A percentile compares a stretch with the other conserved stretches of the same genome.
These are phyloP conservation scores for Porodaedalea pini DNA, from an alignment of 1,284 basidiomycete species.

Conservation along the genomic window DNA sequence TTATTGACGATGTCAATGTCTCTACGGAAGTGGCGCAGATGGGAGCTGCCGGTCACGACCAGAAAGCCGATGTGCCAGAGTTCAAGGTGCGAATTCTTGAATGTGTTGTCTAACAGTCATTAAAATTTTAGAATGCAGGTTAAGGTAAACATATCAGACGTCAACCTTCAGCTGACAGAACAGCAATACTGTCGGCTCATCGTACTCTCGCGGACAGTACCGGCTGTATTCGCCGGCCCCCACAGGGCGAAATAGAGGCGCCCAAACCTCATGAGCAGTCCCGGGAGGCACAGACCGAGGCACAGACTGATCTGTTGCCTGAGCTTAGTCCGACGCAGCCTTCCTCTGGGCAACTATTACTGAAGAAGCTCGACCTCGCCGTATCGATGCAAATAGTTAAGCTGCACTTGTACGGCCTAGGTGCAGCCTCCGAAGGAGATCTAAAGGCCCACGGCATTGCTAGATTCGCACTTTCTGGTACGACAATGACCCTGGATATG, in stretches of 20 bases:
- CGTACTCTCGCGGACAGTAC: conserved; percentile 69
- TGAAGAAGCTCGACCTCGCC: conserved; percentile 74
- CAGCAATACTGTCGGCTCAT: conserved; percentile 85
- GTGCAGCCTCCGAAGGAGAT: conserved; percentile 56
- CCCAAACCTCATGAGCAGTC: background rate
- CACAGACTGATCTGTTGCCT: conserved; percentile 50
- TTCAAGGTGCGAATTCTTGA: conserved; percentile 53
- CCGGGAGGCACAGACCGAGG: background rate
- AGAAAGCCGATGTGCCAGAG: conserved; percentile 56
- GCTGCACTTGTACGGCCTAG: conserved; percentile 86
- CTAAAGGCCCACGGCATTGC: conserved; percentile 82
- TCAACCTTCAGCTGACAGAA: conserved; percentile 87
- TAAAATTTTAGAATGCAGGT: conserved; percentile 43
- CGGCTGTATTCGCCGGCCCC: conserved; percentile 47
- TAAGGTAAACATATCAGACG: conserved; percentile 79
- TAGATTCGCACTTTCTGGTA: conserved; percentile 81
- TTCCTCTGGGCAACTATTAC: conserved; percentile 34
- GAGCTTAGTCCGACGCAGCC: conserved; percentile 42
- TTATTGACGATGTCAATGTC: conserved; percentile 91
- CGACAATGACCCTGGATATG: conserved; percentile 78
- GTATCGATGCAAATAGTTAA: conserved; percentile 76
- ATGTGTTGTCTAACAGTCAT: background rate
- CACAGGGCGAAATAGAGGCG: background rate
- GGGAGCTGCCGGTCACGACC: conserved; percentile 43
- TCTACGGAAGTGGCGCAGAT: conserved; percentile 69